phyloP scores from a whole-genome alignment of 2,329 filamentous ascomycete species.

The Cordyceps fumosorosea region DNA sequence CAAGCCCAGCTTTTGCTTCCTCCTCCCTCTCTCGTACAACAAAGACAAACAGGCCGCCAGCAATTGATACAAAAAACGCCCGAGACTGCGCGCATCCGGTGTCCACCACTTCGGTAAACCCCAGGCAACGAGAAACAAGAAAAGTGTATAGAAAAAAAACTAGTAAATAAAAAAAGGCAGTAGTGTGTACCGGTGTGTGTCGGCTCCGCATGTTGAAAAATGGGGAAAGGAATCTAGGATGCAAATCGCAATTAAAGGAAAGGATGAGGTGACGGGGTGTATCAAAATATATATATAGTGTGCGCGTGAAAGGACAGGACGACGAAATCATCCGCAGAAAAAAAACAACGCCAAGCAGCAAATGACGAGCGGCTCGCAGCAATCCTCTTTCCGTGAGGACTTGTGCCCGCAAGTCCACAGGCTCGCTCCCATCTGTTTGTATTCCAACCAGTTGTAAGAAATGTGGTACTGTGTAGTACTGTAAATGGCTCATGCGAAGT shows the following conservation, averaged over 20 bases:
- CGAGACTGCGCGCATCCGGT: not conserved
- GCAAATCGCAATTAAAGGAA: slow-evolving; percentile 5
- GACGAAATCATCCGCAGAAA: not conserved
- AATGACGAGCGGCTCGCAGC: not conserved
- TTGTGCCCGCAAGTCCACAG: slow-evolving; percentile 2
- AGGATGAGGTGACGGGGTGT: not conserved
- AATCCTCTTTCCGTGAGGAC: not conserved
- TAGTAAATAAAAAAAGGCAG: not conserved
- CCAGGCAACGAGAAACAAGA: not conserved
- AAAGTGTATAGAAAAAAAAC: slow-evolving; percentile 5
- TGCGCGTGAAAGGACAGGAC: not conserved
- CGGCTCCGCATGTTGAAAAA: not conserved
- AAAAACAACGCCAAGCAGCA: not conserved
- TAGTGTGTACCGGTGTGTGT: not conserved
- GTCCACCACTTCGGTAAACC: not conserved
- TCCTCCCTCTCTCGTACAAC: not conserved
- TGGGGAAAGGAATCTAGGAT: slow-evolving; percentile 6
- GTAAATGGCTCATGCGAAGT: slow-evolving; percentile 47
- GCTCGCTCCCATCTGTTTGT: not conserved
- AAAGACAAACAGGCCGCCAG: not conserved
- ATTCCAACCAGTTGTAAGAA: slow-evolving; percentile 6
- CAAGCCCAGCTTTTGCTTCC: not conserved
- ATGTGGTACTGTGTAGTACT: slow-evolving; percentile 22
- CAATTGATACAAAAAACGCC: not conserved
- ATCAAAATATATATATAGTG: not conserved